Evolutionary conservation across 164 flowering plant genomes (phyloP).

Genomic region (Euptelea pleiosperma): DNA sequence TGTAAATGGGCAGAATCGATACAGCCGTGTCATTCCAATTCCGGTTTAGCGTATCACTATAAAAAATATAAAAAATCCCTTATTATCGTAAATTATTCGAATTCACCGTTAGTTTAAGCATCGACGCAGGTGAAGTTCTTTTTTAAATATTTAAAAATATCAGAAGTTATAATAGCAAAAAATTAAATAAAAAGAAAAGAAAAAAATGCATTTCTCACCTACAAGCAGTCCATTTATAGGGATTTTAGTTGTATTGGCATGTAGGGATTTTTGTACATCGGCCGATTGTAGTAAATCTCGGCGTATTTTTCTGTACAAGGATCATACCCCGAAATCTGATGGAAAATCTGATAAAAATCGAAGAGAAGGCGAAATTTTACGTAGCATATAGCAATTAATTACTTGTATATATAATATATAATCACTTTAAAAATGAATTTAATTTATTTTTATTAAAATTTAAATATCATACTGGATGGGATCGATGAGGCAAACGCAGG

Average conservation of each 20-base stretch:
- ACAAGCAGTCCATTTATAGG: conserved; percentile 92
- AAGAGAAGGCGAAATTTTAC: neutral
- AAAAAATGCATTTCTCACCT: conserved; percentile 35
- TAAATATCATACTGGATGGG: conserved; percentile 29
- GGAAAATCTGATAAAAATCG: conserved; percentile 25
- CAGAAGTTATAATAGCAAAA: neutral
- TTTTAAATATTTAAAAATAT: too few species aligned
- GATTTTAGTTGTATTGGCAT: conserved; percentile 67
- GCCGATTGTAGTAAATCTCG: conserved; percentile 72
- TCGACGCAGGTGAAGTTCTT: too few species aligned
- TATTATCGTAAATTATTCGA: too few species aligned
- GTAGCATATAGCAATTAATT: too few species aligned
- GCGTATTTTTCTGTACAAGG: conserved; percentile 86
- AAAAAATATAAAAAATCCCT: too few species aligned
- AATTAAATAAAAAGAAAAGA: neutral
- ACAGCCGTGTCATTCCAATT: conserved; percentile 79
- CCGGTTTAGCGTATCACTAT: conserved; percentile 63
- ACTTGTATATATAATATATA: too few species aligned
- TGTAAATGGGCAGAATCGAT: conserved; percentile 73
- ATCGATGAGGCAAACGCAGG: conserved; percentile 57
- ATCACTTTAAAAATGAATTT: neutral
- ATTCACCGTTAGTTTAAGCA: too few species aligned
- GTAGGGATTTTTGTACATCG: conserved; percentile 87
- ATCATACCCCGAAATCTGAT: conserved; percentile 66
- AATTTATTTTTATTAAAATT: neutral